Evolutionary conservation across 768 basidiomycete genomes (phyloP).

Genomic region (Podaxis carcinomalis): DNA sequence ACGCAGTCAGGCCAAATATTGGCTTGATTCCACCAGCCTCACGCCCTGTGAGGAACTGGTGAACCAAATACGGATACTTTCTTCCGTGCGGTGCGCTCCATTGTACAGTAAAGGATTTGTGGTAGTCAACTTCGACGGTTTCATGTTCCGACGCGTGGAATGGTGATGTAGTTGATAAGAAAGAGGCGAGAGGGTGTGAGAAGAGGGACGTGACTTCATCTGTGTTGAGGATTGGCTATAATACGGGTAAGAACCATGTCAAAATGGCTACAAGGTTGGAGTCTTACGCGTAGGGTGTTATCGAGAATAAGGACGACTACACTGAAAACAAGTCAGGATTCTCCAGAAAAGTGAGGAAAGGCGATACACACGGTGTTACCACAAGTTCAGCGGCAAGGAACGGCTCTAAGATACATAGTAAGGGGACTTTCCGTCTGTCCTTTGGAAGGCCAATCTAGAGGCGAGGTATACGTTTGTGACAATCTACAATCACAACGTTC

Average conservation of each 20-base stretch:
- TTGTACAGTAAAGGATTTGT: conserved; percentile 54
- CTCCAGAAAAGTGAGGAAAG: not conserved
- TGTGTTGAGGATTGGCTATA: conserved; percentile 73
- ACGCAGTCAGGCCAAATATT: conserved; percentile 88
- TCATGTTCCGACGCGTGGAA: conserved; percentile 48
- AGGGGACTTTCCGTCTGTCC: conserved; percentile 64
- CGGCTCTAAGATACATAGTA: conserved; percentile 77
- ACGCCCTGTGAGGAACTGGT: conserved; percentile 81
- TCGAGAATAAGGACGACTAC: conserved; percentile 85
- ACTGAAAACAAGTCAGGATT: conserved; percentile 30
- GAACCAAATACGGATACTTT: conserved; percentile 48
- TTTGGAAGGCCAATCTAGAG: conserved; percentile 76
- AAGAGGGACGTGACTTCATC: conserved; percentile 80
- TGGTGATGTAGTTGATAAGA: conserved; percentile 59
- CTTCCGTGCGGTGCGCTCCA: conserved; percentile 36
- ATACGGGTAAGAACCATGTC: not conserved
- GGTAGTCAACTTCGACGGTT: conserved; percentile 55
- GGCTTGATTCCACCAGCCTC: conserved; percentile 85
- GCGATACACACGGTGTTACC: conserved; percentile 75
- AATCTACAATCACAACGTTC: not conserved
- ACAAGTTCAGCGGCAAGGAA: conserved; percentile 70
- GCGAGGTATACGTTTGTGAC: not conserved
- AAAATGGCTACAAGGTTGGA: not conserved
- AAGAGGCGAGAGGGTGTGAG: conserved; percentile 77
- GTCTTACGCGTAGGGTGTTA: conserved; percentile 60